phyloP scores from a whole-genome alignment of 2,329 filamentous ascomycete species.

The Diplocarpon mali region DNA sequence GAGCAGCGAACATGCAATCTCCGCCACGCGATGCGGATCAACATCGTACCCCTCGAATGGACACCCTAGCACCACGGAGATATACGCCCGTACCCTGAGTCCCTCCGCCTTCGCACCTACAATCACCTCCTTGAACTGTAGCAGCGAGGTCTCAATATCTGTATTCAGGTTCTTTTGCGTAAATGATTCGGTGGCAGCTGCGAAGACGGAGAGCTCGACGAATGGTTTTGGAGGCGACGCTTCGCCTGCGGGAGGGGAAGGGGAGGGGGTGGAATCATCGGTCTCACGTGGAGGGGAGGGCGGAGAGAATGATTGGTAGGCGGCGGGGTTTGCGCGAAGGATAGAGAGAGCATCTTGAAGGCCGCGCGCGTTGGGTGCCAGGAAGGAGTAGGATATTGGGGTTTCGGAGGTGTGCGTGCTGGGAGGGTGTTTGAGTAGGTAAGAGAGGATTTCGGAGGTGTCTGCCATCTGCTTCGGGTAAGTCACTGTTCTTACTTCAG shows the following conservation, averaged over 20 bases:
- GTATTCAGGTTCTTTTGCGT: constrained; percentile 76
- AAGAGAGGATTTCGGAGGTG: constrained; percentile 61
- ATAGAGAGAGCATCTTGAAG: constrained; percentile 49
- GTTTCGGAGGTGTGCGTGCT: constrained; percentile 31
- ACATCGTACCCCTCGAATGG: constrained; percentile 62
- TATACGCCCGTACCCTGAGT: constrained; percentile 64
- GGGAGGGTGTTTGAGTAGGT: constrained; percentile 49
- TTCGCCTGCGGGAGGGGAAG: constrained; percentile 6
- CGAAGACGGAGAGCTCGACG: constrained; percentile 70
- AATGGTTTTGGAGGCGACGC: constrained; percentile 30
- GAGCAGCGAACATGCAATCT: constrained; percentile 58
- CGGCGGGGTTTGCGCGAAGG: constrained; percentile 44
- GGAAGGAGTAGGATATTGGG: constrained; percentile 65
- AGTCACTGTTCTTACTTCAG: neutral
- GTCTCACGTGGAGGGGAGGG: constrained; percentile 21
- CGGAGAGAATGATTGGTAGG: constrained; percentile 34
- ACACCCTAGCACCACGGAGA: constrained; percentile 72
- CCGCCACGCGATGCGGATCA: constrained; percentile 50
- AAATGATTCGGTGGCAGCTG: constrained; percentile 71
- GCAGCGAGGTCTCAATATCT: constrained; percentile 61
- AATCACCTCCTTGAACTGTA: constrained; percentile 61
- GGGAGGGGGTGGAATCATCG: constrained; percentile 23
- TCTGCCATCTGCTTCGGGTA: constrained; percentile 55
- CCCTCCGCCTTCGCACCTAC: constrained; percentile 51
- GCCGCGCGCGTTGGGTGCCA: constrained; percentile 68